A percentile compares a stretch with the other conserved stretches of the same genome.
phyloP scores from a whole-genome alignment of 1,139 yeast genomes.

The Candida sp. region DNA sequence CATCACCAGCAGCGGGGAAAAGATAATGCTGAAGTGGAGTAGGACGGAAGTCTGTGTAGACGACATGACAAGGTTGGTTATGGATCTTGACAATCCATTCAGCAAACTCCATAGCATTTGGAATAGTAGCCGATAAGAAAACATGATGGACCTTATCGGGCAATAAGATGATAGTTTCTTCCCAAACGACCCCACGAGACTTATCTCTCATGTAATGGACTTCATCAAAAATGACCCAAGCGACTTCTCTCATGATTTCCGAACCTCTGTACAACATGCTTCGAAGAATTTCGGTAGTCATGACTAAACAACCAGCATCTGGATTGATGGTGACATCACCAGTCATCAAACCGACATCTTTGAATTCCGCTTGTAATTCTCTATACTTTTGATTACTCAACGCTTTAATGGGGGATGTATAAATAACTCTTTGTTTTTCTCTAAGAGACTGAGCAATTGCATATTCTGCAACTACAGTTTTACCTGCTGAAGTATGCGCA shows the following conservation, averaged over 20 bases:
- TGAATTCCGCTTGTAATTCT: slow-evolving; percentile 87
- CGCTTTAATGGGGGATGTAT: slow-evolving; percentile 97
- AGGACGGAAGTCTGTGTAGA: slow-evolving; percentile 97
- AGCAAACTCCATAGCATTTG: slow-evolving; percentile 98
- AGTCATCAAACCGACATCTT: slow-evolving; percentile 96
- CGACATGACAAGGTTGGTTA: slow-evolving; percentile 97
- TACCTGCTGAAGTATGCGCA: slow-evolving; percentile 99
- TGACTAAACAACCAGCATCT: slow-evolving; percentile 93
- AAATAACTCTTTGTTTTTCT: slow-evolving; percentile 91
- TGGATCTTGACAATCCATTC: slow-evolving; percentile 98
- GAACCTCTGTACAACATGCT: slow-evolving; percentile 94
- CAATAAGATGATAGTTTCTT: slow-evolving; percentile 90
- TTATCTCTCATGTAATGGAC: slow-evolving; percentile 96
- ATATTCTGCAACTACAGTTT: slow-evolving; percentile 98
- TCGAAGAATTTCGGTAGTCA: slow-evolving; percentile 96
- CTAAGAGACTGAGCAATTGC: slow-evolving; percentile 94
- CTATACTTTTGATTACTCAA: slow-evolving; percentile 94
- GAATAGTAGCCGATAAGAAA: slow-evolving; percentile 92
- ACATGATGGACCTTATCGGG: slow-evolving; percentile 94
- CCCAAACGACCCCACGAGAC: slow-evolving; percentile 99
- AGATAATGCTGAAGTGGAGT: slow-evolving; percentile 97
- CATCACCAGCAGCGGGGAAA: slow-evolving; percentile 97
- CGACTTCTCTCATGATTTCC: slow-evolving; percentile 94
- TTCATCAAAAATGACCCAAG: slow-evolving; percentile 95
- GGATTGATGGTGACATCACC: slow-evolving; percentile 98